Percentiles rank a stretch among this genome's conserved stretches.
phyloP scores from a whole-genome alignment of 352 stramenopile genomes.

The Pythium aquatile region DNA sequence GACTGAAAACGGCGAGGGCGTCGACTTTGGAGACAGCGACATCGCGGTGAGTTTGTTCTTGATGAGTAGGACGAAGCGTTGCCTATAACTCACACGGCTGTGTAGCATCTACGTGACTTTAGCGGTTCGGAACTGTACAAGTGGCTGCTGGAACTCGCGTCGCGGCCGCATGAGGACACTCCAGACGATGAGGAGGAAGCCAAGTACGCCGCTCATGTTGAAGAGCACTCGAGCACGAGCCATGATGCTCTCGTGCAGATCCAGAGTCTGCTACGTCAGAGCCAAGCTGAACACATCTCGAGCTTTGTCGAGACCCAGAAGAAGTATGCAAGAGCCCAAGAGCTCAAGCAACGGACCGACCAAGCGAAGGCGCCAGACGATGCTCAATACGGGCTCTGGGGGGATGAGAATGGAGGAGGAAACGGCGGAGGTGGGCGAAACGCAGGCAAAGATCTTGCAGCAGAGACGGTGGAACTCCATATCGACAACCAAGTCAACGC shows the following conservation, averaged over 20 bases:
- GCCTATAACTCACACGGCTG: neutral
- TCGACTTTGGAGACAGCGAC: constrained; percentile 45
- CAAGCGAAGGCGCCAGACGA: constrained; percentile 12
- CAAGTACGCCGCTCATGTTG: constrained; percentile 38
- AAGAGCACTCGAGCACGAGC: constrained; percentile 31
- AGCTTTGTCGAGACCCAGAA: constrained; percentile 37
- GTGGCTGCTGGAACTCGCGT: constrained; percentile 30
- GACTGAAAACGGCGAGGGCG: constrained; percentile 23
- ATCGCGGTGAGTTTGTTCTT: constrained; percentile 26
- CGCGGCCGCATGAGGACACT: constrained; percentile 5
- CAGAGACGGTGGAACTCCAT: constrained; percentile 32
- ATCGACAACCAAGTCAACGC: constrained; percentile 29
- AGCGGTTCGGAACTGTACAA: constrained; percentile 20
- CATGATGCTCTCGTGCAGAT: constrained; percentile 43
- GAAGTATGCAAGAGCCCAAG: constrained; percentile 27
- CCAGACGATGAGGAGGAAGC: constrained; percentile 32
- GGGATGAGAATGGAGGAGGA: neutral
- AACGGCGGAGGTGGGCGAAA: neutral
- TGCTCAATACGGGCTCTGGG: constrained; percentile 23
- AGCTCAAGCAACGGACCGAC: constrained; percentile 19
- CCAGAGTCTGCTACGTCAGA: constrained; percentile 33
- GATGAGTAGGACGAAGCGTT: neutral
- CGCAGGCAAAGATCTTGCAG: constrained; percentile 6
- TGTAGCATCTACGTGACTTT: constrained; percentile 40
- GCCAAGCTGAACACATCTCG: constrained; percentile 42